Conservation (phyloP, 2,329 filamentous ascomycete genomes). For the Fonsecaea monophora region DNA sequence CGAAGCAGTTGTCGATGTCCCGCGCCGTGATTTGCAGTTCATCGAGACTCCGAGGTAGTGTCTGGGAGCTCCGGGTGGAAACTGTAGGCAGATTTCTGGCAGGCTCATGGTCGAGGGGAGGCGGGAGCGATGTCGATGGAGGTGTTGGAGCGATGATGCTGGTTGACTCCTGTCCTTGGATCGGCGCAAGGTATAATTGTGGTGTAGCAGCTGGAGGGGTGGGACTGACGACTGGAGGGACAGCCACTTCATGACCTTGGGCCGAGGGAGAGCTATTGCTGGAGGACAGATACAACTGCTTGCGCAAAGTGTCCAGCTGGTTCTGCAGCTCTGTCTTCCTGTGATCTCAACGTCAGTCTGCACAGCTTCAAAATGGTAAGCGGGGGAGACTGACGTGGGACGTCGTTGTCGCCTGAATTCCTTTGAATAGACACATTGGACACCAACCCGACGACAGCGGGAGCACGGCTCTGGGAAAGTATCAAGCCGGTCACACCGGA, state of each 20-base stretch:
- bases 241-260: conserved; percentile 9
- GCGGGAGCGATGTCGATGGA: neutral
- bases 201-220: neutral
- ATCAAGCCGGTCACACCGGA: conserved; percentile 9
- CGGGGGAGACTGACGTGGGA: conserved; percentile 11
- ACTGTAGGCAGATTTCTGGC: neutral
- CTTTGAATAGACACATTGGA: conserved; percentile 10
- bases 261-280: neutral
- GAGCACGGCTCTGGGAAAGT: conserved; percentile 16
- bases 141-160: neutral
- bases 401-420: conserved; percentile 8
- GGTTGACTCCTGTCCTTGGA: neutral
- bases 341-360: neutral
- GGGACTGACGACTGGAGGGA: conserved; percentile 4
- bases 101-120: neutral
- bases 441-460: conserved; percentile 14
- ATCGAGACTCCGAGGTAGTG: neutral
- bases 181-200: neutral
- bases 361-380: neutral
- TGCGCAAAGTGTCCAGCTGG: conserved; percentile 12
- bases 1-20: conserved; percentile 22
- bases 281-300: conserved; percentile 4
- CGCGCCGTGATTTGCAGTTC: conserved; percentile 13
- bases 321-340: conserved; percentile 15
- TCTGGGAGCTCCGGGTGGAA: neutral